Percentiles rank a stretch among this genome's conserved stretches.
These are phyloP conservation scores for Hymenoscyphus repandus DNA, from an alignment of 2,329 filamentous ascomycete species.

Conservation along the genomic window DNA sequence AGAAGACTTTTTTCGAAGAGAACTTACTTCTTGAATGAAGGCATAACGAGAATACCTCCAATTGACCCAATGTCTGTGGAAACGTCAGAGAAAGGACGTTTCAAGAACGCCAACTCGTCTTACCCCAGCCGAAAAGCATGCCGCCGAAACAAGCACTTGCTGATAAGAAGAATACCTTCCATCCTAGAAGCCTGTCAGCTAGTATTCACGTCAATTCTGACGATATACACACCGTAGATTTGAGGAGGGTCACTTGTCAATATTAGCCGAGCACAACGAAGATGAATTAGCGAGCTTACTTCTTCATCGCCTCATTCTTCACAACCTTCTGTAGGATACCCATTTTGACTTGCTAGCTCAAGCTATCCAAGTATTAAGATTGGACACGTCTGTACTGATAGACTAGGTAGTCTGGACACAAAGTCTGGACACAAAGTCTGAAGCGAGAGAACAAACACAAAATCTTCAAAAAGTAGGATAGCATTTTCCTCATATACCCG, in stretches of 20 bases:
- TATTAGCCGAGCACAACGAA: background rate
- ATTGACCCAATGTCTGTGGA: slow-evolving; percentile 65
- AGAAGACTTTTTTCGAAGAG: background rate
- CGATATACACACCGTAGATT: slow-evolving; percentile 21
- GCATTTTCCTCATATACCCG: background rate
- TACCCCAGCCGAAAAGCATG: slow-evolving; percentile 52
- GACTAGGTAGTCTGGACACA: too few relatives aligned
- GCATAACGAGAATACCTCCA: slow-evolving; percentile 67
- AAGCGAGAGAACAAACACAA: too few relatives aligned
- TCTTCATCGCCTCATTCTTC: slow-evolving; percentile 65
- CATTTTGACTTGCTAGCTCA: slow-evolving; percentile 15
- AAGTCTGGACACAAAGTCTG: too few relatives aligned
- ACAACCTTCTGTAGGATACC: slow-evolving; percentile 28
- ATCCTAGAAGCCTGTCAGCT: slow-evolving; percentile 44
- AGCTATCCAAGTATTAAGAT: background rate
- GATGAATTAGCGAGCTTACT: slow-evolving; percentile 20
- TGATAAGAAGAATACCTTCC: slow-evolving; percentile 59
- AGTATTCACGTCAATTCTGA: background rate
- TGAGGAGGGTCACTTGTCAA: slow-evolving; percentile 22
- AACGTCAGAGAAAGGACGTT: background rate
- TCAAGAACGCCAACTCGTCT: background rate
- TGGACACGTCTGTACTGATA: too few relatives aligned
- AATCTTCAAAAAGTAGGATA: too few relatives aligned
- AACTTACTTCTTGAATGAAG: slow-evolving; percentile 50
- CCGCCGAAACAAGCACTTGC: slow-evolving; percentile 60